These are phyloP conservation scores for Monosporascus sp. DNA, from an alignment of 2,329 filamentous ascomycete genomes.

Conservation along the genomic window DNA sequence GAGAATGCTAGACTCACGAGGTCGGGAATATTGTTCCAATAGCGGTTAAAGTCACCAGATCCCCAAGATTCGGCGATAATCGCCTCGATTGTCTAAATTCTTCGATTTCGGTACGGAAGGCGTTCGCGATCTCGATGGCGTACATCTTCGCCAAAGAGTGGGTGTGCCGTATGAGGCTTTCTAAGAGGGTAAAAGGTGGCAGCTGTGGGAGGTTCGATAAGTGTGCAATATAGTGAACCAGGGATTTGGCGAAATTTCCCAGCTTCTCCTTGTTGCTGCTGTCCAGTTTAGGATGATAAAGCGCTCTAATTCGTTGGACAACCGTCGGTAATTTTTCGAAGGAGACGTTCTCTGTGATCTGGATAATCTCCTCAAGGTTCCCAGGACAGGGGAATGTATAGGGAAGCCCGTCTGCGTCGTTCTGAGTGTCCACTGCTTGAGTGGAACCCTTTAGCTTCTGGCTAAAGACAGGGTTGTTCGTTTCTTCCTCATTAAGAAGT, in stretches of 20 bases:
- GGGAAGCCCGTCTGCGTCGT: conserved; percentile 56
- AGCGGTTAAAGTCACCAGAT: conserved; percentile 78
- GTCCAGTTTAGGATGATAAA: conserved; percentile 86
- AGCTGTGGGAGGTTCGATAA: conserved; percentile 36
- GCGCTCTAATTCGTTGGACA: conserved; percentile 80
- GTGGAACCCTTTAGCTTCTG: conserved; percentile 24
- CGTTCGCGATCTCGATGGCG: conserved; percentile 68
- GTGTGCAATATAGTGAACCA: conserved; percentile 58
- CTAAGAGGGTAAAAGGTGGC: conserved; percentile 62
- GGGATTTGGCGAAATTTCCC: conserved; percentile 55
- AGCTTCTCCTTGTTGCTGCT: conserved; percentile 82
- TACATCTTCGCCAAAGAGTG: conserved; percentile 90
- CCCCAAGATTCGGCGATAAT: conserved; percentile 55
- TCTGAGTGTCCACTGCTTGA: conserved; percentile 37
- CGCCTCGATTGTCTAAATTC: conserved; percentile 45
- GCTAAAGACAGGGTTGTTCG: conserved; percentile 46
- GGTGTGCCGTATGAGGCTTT: conserved; percentile 79
- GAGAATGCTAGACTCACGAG: conserved; percentile 37
- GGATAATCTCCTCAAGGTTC: conserved; percentile 68
- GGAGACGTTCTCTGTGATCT: conserved; percentile 56
- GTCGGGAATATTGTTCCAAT: conserved; percentile 85
- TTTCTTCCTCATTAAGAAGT: conserved; percentile 55
- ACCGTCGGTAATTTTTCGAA: conserved; percentile 66
- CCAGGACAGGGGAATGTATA: conserved; percentile 85
- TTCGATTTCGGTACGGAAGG: conserved; percentile 69